Base-by-base conservation (phyloP, 331 rosid genomes). In the Prunus yedoensis region DNA sequence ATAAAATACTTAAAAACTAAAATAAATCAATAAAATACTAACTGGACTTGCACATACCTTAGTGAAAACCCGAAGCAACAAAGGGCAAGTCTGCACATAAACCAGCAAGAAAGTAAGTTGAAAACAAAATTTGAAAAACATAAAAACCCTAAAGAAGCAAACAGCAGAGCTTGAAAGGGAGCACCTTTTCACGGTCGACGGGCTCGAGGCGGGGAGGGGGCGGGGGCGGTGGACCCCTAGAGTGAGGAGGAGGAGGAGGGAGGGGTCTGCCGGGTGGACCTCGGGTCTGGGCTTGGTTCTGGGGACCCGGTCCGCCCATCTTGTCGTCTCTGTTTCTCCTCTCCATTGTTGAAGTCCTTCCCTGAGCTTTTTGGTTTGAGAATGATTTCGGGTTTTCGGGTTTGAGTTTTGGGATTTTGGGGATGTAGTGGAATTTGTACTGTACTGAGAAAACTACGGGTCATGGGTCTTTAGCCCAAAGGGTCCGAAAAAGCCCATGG, bases 131-230 rank as follows among this genome's bases (percentile, higher is more conserved):
- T 32, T 32, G 17, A 17, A n/a, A 30, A 74, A 20, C 6, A 49
- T 1, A 11, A 10, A 45, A 41, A 66, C 23, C 45, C 8, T 15
- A 49, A 73, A 32, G 17, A 46, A 61, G 60, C 43, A 18, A 38
- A 68, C 50, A 16, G 45, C 9, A 30, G 45, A 35, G n/a, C 18
- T 20, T 4, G 43, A 7, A 12, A 46, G 17, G 25, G 45, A 28
- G 54, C 10, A 88, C 96, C 97, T 90, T 94, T 85, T 91, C 95
- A 66, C 97, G 92, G 86, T 91, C 97, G 49, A 91, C 94, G 72
- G 96, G 92, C 46, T 87, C 93, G 53, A 83, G 66, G 17, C 83
- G 82, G 66, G 80, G 78, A 65, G 81, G 80, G 10, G 76, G 70
- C 1, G 82, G 78, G 1, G 88, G 79, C 28, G 71, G 90, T 25